Base-by-base conservation (phyloP, 331 rosid genomes). In the Acacia pycnantha region DNA sequence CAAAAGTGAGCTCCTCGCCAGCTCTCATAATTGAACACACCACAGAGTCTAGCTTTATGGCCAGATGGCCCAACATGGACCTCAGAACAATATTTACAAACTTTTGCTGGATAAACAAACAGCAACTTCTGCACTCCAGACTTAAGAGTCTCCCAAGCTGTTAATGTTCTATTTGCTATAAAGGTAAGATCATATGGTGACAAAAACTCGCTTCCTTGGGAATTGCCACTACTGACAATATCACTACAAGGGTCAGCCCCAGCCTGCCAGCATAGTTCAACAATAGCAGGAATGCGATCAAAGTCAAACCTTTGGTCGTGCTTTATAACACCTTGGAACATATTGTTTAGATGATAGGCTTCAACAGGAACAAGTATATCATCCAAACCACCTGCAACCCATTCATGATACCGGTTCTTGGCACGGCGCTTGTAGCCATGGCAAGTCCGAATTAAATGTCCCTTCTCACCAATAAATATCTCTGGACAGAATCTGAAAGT, bases 21-120 rank as follows among this genome's bases (percentile, higher is more conserved):
- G 78, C 90, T 87, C 91, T 94, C 94, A 79, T 88, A 91, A 88
- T 87, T 90, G 64, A 96, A 94, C 65, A 94, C 87, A 43, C 97
- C 99, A 77, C 99, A 94, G 18, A 90, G 94, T 86, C 94, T 88
- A 66, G 95, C 95, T 88, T 81, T 85, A 81, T 94, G 97, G 54
- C 98, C 98, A 44, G 97, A 92, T 8, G 93, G 97, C 80, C 99
- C 97, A 84, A 92, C 87, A 77, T 94, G 99, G 81, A 96, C 95
- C 86, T 96, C 92, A 11, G 97, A 91, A 90, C 99, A 93, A 82
- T 88, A 51, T 84, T 92, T 91, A 85, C 97, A 96, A 75, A 96
- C 97, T 87, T 95, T 93, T 53, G 88, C 86, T 13, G 97, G 92
- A 89, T 95, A 90, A 79, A 82, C 97, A 82, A 90, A 73, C 86